Base-by-base conservation (phyloP, 345 rosid genomes). In the Acer saccharum region DNA sequence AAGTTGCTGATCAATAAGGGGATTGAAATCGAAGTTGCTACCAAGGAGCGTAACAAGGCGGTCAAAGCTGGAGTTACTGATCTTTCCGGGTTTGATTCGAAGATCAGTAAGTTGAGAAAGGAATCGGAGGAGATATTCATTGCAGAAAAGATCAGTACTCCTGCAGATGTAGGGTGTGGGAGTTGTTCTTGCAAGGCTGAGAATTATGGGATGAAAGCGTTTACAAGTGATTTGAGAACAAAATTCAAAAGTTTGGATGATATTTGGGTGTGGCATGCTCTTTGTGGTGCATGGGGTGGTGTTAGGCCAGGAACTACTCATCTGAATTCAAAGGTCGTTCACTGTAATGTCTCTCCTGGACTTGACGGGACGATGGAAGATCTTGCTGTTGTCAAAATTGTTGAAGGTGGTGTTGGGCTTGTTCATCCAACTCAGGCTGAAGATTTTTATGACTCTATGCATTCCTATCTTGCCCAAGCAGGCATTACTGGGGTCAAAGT, bases 221-320 rank as follows among this genome's bases (percentile, higher is more conserved):
- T 94, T 75, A 83, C 89, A 10, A 79, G 77, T 57, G 98, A 94
- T 80, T 81, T 94, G 81, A 93, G 94, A 79, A 67, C 68, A 29
- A 85, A 80, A 61, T 94, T 93, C 75, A 84, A 86, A 74, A 85
- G 89, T 25, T 80, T 93, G 76, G 94, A 93, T 78, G 95, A 92
- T 60, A 88, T 91, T 44, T 89, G 89, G 64, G 94, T 93, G 69
- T 93, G 98, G 95, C 97, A 93, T 66, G 93, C 97, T 27, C 90
- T 94, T 0, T 91, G 97, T 72, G 98, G 98, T 60, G 95, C 93
- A 17, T 94, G 98, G 98, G 93, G 88, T 70, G 98, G 98, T 77
- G 93, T 94, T 44, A 87, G 91, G 71, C 93, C 97, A 5, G 92
- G 86, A 21, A 48, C 87, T 7, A 81, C 87, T 35, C 85, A 84